Base-by-base conservation (phyloP, 768 basidiomycete species). In the Lactarius hatsudake region DNA sequence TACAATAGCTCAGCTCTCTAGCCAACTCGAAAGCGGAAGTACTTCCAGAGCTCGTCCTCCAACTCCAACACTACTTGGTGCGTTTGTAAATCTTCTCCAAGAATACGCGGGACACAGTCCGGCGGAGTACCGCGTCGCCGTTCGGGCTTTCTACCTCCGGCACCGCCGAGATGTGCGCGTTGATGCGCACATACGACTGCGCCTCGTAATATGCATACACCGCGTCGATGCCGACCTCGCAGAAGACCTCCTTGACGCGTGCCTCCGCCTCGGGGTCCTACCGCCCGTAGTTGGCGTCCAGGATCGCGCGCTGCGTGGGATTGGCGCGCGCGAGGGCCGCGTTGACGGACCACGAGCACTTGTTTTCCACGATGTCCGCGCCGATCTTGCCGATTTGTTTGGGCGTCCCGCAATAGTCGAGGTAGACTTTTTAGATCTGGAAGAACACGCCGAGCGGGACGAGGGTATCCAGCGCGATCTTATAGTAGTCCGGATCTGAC, bases 291-390 rank as follows among this genome's bases (percentile, higher is more conserved):
- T 87, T 86, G 23, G 80, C 83, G 73, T 89, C 87, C n/a, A 89
- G 80, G 28, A 86, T 75, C 38, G 75, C 76, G 40, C 85, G 82
- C 75, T 90, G 88, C 23, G 74, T 83, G 0, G 85, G 79, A 6
- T 79, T 81, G 2, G 83, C 86, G 48, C 81, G 75, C 23, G 78
- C 76, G 65, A 98, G 82, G 36, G 94, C 96, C 26, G 86, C 87
- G 79, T 97, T 98, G 76, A 98, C 83, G 72, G 89, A 88, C 96
- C 96, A 99, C n/a, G 90, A 91, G 78, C 96, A 98, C 80, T 99
- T 99, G 86, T 98, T 98, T 78, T 98, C 96, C 66, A 98, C 77
- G 74, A 99, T 99, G 76, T 98, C 96, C 18, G 96, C 98, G 28
- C 96, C 96, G 65, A 99, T 87, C 80, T 99, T 98, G 55, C 96